These are phyloP conservation scores for Pulveroboletus sp. DNA, from an alignment of 768 basidiomycete genomes.

Conservation along the genomic window DNA sequence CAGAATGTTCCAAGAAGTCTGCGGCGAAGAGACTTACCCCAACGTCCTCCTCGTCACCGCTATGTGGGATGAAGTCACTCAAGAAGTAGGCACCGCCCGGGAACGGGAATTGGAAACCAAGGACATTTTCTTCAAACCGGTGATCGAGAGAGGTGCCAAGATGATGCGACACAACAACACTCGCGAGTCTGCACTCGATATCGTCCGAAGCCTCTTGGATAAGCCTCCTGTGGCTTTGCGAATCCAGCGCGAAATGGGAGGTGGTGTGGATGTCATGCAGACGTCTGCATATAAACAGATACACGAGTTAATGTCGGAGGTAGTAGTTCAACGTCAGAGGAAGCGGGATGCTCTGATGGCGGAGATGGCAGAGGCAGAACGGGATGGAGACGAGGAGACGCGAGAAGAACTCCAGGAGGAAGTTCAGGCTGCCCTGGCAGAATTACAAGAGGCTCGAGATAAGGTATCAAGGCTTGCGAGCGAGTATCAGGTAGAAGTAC, in stretches of 20 bases:
- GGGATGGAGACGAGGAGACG: slow-evolving; percentile 42
- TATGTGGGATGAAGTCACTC: slow-evolving; percentile 44
- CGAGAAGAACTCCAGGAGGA: slow-evolving; percentile 42
- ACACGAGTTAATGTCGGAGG: slow-evolving; percentile 43
- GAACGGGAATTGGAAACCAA: slow-evolving; percentile 41
- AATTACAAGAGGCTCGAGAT: slow-evolving; percentile 19
- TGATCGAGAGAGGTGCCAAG: slow-evolving; percentile 42
- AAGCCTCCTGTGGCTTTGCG: slow-evolving; percentile 39
- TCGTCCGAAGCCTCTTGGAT: slow-evolving; percentile 39
- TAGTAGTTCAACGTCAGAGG: slow-evolving; percentile 39
- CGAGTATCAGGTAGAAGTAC: slow-evolving; percentile 27
- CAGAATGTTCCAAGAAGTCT: slow-evolving; percentile 48
- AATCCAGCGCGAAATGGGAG: slow-evolving; percentile 53
- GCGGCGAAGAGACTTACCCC: slow-evolving; percentile 42
- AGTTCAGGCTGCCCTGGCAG: slow-evolving; percentile 20
- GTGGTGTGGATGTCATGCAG: slow-evolving; percentile 43
- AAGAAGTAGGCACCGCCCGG: slow-evolving; percentile 33
- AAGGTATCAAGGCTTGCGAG: slow-evolving; percentile 23
- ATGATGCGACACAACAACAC: slow-evolving; percentile 44
- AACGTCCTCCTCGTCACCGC: slow-evolving; percentile 50
- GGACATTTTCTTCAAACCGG: slow-evolving; percentile 49
- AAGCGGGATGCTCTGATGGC: slow-evolving; percentile 43
- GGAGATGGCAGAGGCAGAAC: slow-evolving; percentile 45
- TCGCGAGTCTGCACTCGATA: slow-evolving; percentile 40
- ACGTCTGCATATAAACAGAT: slow-evolving; percentile 54